Percentiles rank a stretch among this genome's conserved stretches.
Evolutionary conservation across 2,329 filamentous ascomycete genomes (phyloP).

Genomic region (Beauveria sp.): DNA sequence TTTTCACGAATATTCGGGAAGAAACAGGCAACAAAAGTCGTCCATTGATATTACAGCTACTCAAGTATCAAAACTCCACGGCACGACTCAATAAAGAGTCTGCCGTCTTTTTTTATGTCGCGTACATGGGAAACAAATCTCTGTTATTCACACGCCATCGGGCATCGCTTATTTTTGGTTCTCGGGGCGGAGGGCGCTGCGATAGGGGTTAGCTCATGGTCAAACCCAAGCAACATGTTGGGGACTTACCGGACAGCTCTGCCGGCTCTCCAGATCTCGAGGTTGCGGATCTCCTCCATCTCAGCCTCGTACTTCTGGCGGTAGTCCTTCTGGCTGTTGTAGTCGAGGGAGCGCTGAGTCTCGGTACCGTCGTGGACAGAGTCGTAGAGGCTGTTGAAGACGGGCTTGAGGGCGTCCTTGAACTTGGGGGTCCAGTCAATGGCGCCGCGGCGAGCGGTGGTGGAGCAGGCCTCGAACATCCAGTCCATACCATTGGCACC

Average conservation of each 20-base stretch:
- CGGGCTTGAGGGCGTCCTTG: slow-evolving; percentile 97
- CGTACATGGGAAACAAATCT: neutral
- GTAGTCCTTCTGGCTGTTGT: slow-evolving; percentile 95
- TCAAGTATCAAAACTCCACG: slow-evolving; percentile 9
- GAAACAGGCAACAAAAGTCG: neutral
- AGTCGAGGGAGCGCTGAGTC: slow-evolving; percentile 94
- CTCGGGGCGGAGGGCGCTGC: slow-evolving; percentile 71
- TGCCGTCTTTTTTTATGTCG: slow-evolving; percentile 2
- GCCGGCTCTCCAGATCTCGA: slow-evolving; percentile 99
- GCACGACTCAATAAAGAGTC: neutral
- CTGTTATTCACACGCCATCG: slow-evolving; percentile 3
- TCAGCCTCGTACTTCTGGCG: slow-evolving; percentile 95
- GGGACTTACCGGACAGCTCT: slow-evolving; percentile 79
- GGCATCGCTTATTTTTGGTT: slow-evolving; percentile 61
- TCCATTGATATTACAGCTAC: slow-evolving; percentile 9
- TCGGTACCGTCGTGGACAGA: slow-evolving; percentile 84
- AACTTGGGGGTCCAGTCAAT: slow-evolving; percentile 97
- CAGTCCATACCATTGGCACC: slow-evolving; percentile 99
- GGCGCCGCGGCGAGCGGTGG: slow-evolving; percentile 93
- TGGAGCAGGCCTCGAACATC: slow-evolving; percentile 99
- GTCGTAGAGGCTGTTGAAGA: slow-evolving; percentile 97
- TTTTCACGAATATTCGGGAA: neutral
- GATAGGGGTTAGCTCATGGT: slow-evolving; percentile 16
- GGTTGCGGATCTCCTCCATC: slow-evolving; percentile 94
- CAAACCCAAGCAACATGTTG: neutral